These are phyloP conservation scores for Mycena vulgaris DNA, from an alignment of 768 basidiomycete genomes.

Conservation along the genomic window DNA sequence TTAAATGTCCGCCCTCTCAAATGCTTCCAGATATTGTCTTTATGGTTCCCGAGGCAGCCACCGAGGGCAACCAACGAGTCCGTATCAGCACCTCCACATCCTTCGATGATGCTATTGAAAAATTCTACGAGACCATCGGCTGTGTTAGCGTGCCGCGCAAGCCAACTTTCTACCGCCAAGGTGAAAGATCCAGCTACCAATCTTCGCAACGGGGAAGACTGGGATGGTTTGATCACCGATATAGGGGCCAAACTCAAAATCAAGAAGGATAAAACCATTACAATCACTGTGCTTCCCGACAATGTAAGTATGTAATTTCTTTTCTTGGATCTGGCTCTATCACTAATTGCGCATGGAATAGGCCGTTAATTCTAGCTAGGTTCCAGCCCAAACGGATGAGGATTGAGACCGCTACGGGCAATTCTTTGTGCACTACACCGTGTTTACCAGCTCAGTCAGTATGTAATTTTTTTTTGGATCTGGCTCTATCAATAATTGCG, in stretches of 20 bases:
- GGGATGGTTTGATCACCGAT: slow-evolving; percentile 3
- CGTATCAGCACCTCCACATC: neutral
- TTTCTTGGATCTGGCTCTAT: no score
- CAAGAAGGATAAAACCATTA: neutral
- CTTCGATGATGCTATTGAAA: slow-evolving; percentile 22
- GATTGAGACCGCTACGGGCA: no score
- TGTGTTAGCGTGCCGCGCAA: slow-evolving; percentile 8
- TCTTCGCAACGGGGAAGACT: slow-evolving; percentile 1
- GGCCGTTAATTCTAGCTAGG: no score
- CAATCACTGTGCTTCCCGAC: slow-evolving; percentile 14
- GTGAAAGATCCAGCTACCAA: neutral
- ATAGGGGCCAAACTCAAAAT: neutral
- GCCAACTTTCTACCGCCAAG: neutral
- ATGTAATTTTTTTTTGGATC: no score
- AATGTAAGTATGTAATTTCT: no score
- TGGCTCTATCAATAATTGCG: no score
- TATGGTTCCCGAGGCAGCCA: no score
- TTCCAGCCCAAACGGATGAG: no score
- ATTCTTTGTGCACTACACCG: no score
- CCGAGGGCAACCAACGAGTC: slow-evolving; percentile 9
- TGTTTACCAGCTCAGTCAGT: no score
- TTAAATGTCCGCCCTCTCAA: no score
- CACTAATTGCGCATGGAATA: no score
- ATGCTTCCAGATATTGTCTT: slow-evolving; percentile 13
- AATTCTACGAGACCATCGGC: slow-evolving; percentile 6